These are phyloP conservation scores for Hypoxylon sp. DNA, from an alignment of 2,329 filamentous ascomycete species.

Conservation along the genomic window DNA sequence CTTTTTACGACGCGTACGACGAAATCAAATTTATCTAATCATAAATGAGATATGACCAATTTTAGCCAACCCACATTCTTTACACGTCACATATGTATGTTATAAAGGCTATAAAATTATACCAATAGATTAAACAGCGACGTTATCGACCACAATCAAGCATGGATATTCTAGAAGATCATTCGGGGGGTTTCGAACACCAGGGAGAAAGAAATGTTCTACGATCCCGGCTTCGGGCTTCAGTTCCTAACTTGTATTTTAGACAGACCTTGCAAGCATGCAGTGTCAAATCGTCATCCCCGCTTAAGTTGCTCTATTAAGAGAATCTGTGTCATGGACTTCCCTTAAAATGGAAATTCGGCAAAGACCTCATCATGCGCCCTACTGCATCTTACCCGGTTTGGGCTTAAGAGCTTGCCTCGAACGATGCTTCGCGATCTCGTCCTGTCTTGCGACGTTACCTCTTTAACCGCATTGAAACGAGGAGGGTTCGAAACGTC, in stretches of 20 bases:
- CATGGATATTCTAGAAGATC: constrained; percentile 31
- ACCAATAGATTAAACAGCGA: neutral
- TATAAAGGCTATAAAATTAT: neutral
- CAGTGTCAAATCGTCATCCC: constrained; percentile 27
- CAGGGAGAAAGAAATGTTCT: constrained; percentile 27
- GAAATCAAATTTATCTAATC: constrained; percentile 13
- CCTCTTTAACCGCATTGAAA: constrained; percentile 26
- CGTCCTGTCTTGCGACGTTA: constrained; percentile 19
- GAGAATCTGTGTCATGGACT: constrained; percentile 29
- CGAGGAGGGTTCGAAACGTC: constrained; percentile 27
- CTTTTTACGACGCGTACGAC: constrained; percentile 9
- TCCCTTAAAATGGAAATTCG: constrained; percentile 22
- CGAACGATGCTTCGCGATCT: constrained; percentile 22
- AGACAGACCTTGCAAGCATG: constrained; percentile 6
- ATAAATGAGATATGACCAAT: constrained; percentile 24
- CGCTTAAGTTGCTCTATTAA: constrained; percentile 41
- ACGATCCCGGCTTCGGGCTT: constrained; percentile 29
- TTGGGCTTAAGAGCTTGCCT: constrained; percentile 16
- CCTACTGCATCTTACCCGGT: constrained; percentile 21
- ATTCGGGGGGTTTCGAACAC: constrained; percentile 24
- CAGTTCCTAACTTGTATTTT: constrained; percentile 25
- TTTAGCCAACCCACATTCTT: neutral
- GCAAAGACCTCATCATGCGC: constrained; percentile 31
- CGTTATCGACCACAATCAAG: constrained; percentile 6
- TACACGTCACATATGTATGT: neutral